These are phyloP conservation scores for Aspergillus sp. DNA, from an alignment of 2,329 filamentous ascomycete genomes.

Conservation along the genomic window DNA sequence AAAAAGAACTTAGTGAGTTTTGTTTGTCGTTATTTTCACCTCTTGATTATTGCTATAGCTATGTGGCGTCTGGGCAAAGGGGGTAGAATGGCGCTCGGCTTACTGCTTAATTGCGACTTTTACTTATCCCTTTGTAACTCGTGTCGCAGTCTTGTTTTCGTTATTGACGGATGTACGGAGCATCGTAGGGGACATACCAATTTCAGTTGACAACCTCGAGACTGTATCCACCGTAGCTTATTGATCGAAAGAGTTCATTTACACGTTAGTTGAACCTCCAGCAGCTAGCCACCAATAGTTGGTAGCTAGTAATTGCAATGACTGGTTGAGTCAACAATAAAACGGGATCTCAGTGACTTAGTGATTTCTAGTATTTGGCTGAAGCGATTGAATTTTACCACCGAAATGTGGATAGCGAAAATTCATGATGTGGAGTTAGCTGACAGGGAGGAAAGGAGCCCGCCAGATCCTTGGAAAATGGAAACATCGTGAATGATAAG, in stretches of 20 bases:
- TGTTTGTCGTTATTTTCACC: not conserved
- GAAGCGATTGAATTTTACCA: too few species aligned
- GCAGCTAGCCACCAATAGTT: not conserved
- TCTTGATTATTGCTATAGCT: slow-evolving; percentile 4
- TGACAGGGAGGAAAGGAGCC: too few species aligned
- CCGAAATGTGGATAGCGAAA: too few species aligned
- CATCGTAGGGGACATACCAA: not conserved
- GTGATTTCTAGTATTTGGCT: too few species aligned
- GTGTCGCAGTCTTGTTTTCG: not conserved
- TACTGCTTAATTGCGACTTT: not conserved
- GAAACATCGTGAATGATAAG: too few species aligned
- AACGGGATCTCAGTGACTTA: too few species aligned
- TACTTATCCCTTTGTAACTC: slow-evolving; percentile 2
- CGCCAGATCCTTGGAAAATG: too few species aligned
- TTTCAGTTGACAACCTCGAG: not conserved
- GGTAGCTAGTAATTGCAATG: too few species aligned
- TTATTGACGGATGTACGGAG: not conserved
- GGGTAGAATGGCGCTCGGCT: slow-evolving; percentile 19
- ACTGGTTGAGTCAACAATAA: too few species aligned
- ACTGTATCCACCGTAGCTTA: not conserved
- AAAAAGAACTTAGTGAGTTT: not conserved
- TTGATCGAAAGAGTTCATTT: not conserved
- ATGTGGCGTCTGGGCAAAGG: slow-evolving; percentile 19
- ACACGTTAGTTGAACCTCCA: too few species aligned
- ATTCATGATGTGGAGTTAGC: too few species aligned